phyloP scores from a whole-genome alignment of 192 early-diverging fungal genomes.

The Backusella mclennaniae region DNA sequence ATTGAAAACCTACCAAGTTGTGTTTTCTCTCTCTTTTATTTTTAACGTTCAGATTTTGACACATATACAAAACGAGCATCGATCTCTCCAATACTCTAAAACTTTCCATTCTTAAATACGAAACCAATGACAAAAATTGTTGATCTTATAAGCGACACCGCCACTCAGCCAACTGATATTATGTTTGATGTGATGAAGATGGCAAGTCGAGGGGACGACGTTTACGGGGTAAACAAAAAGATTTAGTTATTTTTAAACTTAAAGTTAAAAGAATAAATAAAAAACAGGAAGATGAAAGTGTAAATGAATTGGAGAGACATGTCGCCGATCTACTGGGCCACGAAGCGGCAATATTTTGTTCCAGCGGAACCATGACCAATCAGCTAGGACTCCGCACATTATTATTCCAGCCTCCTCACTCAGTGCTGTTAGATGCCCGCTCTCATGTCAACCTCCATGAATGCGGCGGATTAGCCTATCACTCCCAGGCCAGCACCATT shows the following conservation, averaged over 20 bases:
- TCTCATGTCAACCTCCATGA: slow-evolving; percentile 82
- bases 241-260: not conserved
- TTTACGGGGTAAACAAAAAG: slow-evolving; percentile 39
- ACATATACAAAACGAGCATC: not conserved
- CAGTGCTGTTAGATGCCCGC: slow-evolving; percentile 70
- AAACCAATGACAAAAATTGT: not conserved
- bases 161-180: slow-evolving; percentile 58
- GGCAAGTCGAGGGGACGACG: slow-evolving; percentile 56
- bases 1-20: not conserved
- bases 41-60: not conserved
- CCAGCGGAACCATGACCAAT: slow-evolving; percentile 83
- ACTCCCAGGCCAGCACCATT: slow-evolving; percentile 68
- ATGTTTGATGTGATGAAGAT: slow-evolving; percentile 65
- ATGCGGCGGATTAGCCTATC: slow-evolving; percentile 80
- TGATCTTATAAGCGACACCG: slow-evolving; percentile 56
- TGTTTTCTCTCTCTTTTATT: not conserved
- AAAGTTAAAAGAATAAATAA: not conserved
- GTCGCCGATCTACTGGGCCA: slow-evolving; percentile 72
- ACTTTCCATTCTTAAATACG: not conserved
- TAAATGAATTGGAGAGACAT: slow-evolving; percentile 64
- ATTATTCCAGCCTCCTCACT: slow-evolving; percentile 73
- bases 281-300: slow-evolving; percentile 32
- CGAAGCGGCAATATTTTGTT: slow-evolving; percentile 78
- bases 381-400: slow-evolving; percentile 79
- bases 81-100: not conserved